phyloP scores from a whole-genome alignment of 2,329 filamentous ascomycete species.

The Phialophora expanda region DNA sequence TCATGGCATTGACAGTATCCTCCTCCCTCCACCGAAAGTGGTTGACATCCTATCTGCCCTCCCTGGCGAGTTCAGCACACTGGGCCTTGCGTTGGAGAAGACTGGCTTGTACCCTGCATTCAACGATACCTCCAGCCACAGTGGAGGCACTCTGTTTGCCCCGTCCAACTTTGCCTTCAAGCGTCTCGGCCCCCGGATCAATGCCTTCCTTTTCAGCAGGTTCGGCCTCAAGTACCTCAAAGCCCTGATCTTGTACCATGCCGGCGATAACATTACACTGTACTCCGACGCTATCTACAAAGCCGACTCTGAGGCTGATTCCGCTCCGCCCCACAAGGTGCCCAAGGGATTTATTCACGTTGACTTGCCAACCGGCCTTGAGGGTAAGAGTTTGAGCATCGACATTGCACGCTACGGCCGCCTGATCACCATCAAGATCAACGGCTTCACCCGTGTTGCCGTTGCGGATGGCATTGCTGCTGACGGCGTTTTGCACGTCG shows the following conservation, averaged over 20 bases:
- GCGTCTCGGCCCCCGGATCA: slow-evolving; percentile 72
- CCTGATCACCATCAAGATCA: slow-evolving; percentile 74
- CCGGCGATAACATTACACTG: slow-evolving; percentile 73
- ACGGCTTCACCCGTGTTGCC: slow-evolving; percentile 70
- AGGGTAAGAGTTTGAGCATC: slow-evolving; percentile 68
- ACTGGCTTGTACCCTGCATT: slow-evolving; percentile 71
- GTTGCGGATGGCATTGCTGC: slow-evolving; percentile 73
- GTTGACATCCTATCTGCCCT: slow-evolving; percentile 68
- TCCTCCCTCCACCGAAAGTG: slow-evolving; percentile 74
- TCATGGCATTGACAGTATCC: slow-evolving; percentile 74
- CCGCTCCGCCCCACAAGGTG: slow-evolving; percentile 38
- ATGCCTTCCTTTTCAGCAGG: slow-evolving; percentile 83
- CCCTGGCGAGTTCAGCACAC: slow-evolving; percentile 76
- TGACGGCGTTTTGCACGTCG: slow-evolving; percentile 83
- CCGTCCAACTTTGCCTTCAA: slow-evolving; percentile 82
- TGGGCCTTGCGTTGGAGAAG: slow-evolving; percentile 74
- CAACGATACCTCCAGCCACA: slow-evolving; percentile 59
- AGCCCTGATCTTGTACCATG: slow-evolving; percentile 78
- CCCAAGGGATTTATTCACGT: slow-evolving; percentile 58
- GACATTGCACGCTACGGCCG: slow-evolving; percentile 73
- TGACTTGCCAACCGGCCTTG: slow-evolving; percentile 74
- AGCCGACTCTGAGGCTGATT: slow-evolving; percentile 41
- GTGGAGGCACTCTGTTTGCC: slow-evolving; percentile 78
- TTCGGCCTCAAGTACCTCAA: slow-evolving; percentile 76
- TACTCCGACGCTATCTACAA: slow-evolving; percentile 84